Percentiles rank a stretch among this genome's conserved stretches.
phyloP scores from a whole-genome alignment of 345 rosid genomes.

The Trapa incisa region DNA sequence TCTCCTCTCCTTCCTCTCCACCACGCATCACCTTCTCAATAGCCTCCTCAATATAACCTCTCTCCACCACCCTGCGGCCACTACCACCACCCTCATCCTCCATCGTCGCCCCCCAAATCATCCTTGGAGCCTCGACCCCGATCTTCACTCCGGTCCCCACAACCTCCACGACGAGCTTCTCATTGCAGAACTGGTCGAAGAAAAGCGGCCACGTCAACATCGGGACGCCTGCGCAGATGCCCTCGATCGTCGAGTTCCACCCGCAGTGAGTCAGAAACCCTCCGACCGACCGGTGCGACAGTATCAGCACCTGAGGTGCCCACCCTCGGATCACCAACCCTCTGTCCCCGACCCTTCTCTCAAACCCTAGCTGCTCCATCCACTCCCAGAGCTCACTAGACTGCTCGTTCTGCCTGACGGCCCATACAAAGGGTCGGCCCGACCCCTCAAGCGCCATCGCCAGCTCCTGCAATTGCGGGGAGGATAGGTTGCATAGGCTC shows the following conservation, averaged over 20 bases:
- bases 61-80: conserved; percentile 8
- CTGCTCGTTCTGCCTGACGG: conserved; percentile 6
- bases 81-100: conserved; percentile 6
- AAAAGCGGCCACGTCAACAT: conserved; percentile 27
- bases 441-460: conserved; percentile 31
- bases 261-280: conserved; percentile 34
- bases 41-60: conserved; percentile 12
- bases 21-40: conserved; percentile 14
- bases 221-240: conserved; percentile 20
- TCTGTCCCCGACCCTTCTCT: conserved; percentile 17
- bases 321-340: conserved; percentile 25
- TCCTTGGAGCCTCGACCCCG: conserved; percentile 11
- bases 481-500: conserved; percentile 10
- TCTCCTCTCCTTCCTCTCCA: conserved; percentile 13
- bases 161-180: conserved; percentile 20
- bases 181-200: conserved; percentile 30
- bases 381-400: conserved; percentile 17
- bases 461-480: conserved; percentile 14
- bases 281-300: conserved; percentile 24
- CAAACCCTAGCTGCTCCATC: conserved; percentile 17
- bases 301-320: conserved; percentile 28
- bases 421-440: conserved; percentile 23
- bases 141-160: conserved; percentile 14
- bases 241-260: conserved; percentile 26
- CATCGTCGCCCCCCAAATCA: not conserved